Evolutionary conservation across 768 basidiomycete genomes (phyloP), one percentile per base, ranked within the genome.

Genomic region (Stropharia rugosoannulata): DNA sequence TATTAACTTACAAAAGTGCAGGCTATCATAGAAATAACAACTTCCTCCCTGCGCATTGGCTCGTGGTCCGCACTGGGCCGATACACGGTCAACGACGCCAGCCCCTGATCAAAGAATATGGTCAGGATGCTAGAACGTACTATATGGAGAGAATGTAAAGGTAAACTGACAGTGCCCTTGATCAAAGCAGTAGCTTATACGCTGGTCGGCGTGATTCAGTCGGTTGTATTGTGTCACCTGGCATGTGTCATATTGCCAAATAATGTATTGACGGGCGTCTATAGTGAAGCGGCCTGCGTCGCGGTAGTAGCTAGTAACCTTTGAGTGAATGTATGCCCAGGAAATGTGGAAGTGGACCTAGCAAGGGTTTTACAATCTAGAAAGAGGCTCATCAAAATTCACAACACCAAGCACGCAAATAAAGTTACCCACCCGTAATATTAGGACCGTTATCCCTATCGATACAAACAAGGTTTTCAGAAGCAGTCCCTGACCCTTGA

Each of bases 131-230:
- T 13, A 38, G 39, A 9, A 47, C 12, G 7, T 9, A 18, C 19
- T 45, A 5, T 18, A 29, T 22, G 22, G 10, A 29, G 45, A 3
- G 11, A 46, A 46, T 25, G 40, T 16, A 40, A 12, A 32, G 32
- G n/a, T 16, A 43, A 6, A 51, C 59, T 54, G 37, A 60, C 59
- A 60, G 38, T 60, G 55, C 16, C 54, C 41, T 37, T 57, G 47
- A 54, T 60, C 55, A 50, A 60, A 60, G 48, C 59, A 60, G 27
- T 60, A 60, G 25, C 59, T 56, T 22, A 60, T 57, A n/a, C 49
- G 44, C 16, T 60, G 59, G 19, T 54, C 51, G 32, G 19, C 51
- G 35, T 53, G 41, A 13, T 52, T 19, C 6, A 57, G 51, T n/a
- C 55, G 51, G 16, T 60, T 60, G 55, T 57, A 60, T 39, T 60